phyloP scores from a whole-genome alignment of 306 rosid species.

The Aeschynomene evenia region DNA sequence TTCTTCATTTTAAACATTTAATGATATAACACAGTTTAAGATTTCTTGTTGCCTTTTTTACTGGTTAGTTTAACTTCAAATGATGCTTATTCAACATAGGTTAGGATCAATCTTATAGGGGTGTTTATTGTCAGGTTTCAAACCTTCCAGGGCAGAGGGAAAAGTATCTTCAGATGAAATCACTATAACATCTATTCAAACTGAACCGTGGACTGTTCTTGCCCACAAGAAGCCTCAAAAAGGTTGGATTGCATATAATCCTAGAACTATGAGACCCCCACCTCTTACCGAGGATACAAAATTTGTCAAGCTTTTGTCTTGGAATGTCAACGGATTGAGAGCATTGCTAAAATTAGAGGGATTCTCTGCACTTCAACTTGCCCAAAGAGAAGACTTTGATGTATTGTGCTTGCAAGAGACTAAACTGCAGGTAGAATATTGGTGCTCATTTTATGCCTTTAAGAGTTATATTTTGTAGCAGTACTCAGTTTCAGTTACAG shows the following conservation, averaged over 20 bases:
- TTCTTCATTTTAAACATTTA: not conserved
- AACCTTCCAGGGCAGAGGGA: constrained; percentile 41
- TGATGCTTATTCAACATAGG: constrained; percentile 9
- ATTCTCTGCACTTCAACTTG: constrained; percentile 75
- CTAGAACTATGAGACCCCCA: constrained; percentile 76
- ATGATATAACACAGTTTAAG: not conserved
- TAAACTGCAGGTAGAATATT: constrained; percentile 74
- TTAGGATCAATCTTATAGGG: constrained; percentile 3
- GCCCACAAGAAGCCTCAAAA: constrained; percentile 97
- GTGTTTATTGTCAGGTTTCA: constrained; percentile 46
- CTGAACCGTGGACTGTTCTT: constrained; percentile 86
- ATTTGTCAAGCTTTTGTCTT: constrained; percentile 71
- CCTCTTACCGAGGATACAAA: constrained; percentile 60
- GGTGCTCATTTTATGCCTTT: constrained; percentile 15
- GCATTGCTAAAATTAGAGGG: constrained; percentile 78
- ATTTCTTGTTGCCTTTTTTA: constrained; percentile 1
- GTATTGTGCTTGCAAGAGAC: constrained; percentile 93
- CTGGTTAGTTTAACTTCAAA: constrained; percentile 14
- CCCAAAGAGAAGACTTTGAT: constrained; percentile 87
- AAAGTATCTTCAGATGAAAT: constrained; percentile 44
- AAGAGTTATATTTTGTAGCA: not conserved
- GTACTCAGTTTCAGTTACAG: not conserved
- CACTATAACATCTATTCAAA: constrained; percentile 30
- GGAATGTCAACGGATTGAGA: constrained; percentile 97
- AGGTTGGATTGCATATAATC: constrained; percentile 90